Conservation (phyloP, 257 asterid genomes). For the Nyctanthes arbortristis region DNA sequence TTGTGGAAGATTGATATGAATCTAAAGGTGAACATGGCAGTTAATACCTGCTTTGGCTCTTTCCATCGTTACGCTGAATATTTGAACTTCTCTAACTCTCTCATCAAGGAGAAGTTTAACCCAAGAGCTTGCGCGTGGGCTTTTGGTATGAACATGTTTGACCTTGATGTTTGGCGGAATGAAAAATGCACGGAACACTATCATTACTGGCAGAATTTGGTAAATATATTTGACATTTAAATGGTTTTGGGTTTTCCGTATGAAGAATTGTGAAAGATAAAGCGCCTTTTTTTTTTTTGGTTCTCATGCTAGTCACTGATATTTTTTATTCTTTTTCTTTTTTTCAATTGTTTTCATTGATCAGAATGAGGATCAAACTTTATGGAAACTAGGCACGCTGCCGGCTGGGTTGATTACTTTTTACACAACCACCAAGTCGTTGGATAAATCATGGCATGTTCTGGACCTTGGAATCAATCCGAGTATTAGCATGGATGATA, state of each 20-base stretch:
- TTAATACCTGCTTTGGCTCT: constrained; percentile 14
- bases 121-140: constrained; percentile 25
- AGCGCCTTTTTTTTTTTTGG: neutral
- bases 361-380: constrained; percentile 45
- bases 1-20: constrained; percentile 18
- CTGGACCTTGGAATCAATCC: constrained; percentile 57
- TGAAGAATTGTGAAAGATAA: too few relatives aligned
- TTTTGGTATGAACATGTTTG: constrained; percentile 22
- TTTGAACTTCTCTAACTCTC: constrained; percentile 22
- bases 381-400: constrained; percentile 49
- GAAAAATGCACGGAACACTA: constrained; percentile 47
- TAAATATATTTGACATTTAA: constrained; percentile 10
- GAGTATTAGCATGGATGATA: constrained; percentile 55
- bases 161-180: constrained; percentile 32
- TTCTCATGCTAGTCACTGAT: neutral
- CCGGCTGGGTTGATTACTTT: constrained; percentile 52
- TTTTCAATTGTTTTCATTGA: too few relatives aligned
- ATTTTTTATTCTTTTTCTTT: too few relatives aligned
- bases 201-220: constrained; percentile 54
- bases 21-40: constrained; percentile 16
- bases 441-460: constrained; percentile 58
- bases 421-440: constrained; percentile 44
- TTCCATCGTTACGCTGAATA: constrained; percentile 18
- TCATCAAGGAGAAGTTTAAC: constrained; percentile 25
- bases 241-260: neutral